phyloP scores from a whole-genome alignment of 352 stramenopile species.

The Globisporangium takayamanum region DNA sequence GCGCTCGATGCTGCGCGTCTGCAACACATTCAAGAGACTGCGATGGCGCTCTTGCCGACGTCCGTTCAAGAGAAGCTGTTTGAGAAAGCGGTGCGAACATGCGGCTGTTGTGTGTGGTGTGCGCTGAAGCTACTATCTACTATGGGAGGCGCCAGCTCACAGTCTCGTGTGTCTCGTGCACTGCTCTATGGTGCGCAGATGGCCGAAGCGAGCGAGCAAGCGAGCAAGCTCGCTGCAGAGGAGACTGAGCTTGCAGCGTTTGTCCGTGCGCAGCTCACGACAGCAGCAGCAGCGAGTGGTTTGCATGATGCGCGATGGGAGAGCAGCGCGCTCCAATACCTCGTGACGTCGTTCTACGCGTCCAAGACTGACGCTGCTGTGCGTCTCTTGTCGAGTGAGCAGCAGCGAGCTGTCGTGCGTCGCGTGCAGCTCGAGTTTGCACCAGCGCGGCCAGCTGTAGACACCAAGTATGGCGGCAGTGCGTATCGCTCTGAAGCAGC shows the following conservation, averaged over 20 bases:
- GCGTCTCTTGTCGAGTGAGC: constrained; percentile 21
- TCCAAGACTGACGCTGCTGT: constrained; percentile 16
- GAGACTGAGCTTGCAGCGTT: constrained; percentile 25
- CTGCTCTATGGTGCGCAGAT: constrained; percentile 10
- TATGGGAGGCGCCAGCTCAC: not conserved
- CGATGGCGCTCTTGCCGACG: constrained; percentile 29
- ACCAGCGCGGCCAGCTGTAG: constrained; percentile 3
- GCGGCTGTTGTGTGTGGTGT: not conserved
- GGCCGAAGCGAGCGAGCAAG: constrained; percentile 23
- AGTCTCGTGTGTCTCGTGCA: not conserved
- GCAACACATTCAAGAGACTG: constrained; percentile 33
- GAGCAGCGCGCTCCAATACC: constrained; percentile 5
- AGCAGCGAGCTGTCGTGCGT: constrained; percentile 19
- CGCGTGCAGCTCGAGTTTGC: constrained; percentile 14
- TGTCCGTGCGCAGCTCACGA: constrained; percentile 23
- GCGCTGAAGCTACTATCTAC: too few relatives aligned
- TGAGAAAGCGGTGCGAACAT: constrained; percentile 23
- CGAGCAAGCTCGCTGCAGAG: constrained; percentile 11
- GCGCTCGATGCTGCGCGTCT: constrained; percentile 22
- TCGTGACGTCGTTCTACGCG: constrained; percentile 9
- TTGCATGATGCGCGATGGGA: constrained; percentile 6
- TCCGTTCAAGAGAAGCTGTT: constrained; percentile 53
- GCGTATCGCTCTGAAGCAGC: constrained; percentile 16
- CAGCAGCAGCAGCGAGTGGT: constrained; percentile 8
- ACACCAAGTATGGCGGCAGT: constrained; percentile 13